These are phyloP conservation scores for Gillenia trifoliata DNA, from an alignment of 306 rosid genomes.

Conservation along the genomic window DNA sequence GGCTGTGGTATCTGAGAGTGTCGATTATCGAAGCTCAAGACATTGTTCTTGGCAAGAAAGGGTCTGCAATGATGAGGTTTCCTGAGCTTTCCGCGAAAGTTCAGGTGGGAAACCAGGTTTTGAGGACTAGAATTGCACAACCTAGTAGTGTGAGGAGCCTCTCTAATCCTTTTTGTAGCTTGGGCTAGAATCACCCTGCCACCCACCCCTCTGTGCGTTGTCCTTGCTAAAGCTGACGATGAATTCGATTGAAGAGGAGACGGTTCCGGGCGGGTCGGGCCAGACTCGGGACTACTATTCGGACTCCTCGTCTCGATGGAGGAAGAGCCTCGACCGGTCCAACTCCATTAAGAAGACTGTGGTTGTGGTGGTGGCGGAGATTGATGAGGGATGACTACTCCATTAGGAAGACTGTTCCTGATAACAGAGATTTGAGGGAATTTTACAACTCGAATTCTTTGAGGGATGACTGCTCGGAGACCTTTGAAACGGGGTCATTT, in stretches of 20 bases:
- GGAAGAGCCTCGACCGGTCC: constrained; percentile 89
- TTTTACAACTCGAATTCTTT: constrained; percentile 58
- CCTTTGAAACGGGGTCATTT: constrained; percentile 45
- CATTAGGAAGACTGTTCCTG: constrained; percentile 41
- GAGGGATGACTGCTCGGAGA: constrained; percentile 77
- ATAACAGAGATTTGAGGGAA: constrained; percentile 53
- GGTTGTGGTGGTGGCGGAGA: constrained; percentile 90
- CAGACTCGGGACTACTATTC: constrained; percentile 84
- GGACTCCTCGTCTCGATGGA: constrained; percentile 70
- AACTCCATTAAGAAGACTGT: constrained; percentile 85
- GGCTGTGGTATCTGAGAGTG: constrained; percentile 53
- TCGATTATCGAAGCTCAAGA: constrained; percentile 57
- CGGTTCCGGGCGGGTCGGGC: constrained; percentile 66
- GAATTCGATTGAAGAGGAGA: constrained; percentile 48
- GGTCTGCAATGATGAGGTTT: constrained; percentile 37
- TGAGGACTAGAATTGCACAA: constrained; percentile 41
- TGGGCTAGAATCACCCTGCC: too few relatives aligned
- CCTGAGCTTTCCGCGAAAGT: constrained; percentile 47
- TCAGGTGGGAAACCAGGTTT: constrained; percentile 51
- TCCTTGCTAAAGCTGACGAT: too few relatives aligned
- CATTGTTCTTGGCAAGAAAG: constrained; percentile 43
- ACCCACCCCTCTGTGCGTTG: too few relatives aligned
- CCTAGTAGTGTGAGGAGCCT: constrained; percentile 40
- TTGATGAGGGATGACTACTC: constrained; percentile 81
- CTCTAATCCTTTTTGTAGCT: constrained; percentile 53